Percentiles rank a stretch among this genome's conserved stretches.
These are phyloP conservation scores for Gymnopilus dilepis DNA, from an alignment of 768 basidiomycete genomes.

Conservation along the genomic window DNA sequence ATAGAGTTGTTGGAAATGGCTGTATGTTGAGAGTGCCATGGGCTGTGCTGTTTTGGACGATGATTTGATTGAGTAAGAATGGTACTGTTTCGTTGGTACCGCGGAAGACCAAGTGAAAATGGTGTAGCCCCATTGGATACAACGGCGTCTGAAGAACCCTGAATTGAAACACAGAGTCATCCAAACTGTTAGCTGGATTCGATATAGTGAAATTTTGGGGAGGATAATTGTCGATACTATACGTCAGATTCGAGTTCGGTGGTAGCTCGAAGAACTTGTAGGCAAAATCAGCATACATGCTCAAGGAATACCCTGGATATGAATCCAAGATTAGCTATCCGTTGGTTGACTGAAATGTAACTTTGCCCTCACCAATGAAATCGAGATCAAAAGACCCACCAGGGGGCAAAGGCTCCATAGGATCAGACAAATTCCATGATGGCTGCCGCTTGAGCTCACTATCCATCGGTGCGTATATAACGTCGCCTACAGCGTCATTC, in stretches of 20 bases:
- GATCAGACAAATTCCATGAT: too few relatives aligned
- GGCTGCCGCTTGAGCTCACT: too few relatives aligned
- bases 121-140: conserved; percentile 1
- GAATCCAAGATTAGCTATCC: too few relatives aligned
- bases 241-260: background rate
- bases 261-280: background rate
- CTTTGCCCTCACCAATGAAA: background rate
- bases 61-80: background rate
- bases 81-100: background rate
- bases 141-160: background rate
- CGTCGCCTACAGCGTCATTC: too few relatives aligned
- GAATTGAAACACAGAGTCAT: background rate
- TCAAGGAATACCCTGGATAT: background rate
- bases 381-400: background rate
- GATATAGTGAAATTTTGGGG: background rate
- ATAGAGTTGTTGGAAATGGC: too few relatives aligned
- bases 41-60: background rate
- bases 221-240: background rate
- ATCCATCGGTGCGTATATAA: too few relatives aligned
- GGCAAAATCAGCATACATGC: background rate
- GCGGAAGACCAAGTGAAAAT: background rate
- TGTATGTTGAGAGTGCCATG: too few relatives aligned
- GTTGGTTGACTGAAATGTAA: too few relatives aligned
- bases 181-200: background rate
- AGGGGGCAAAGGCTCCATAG: too few relatives aligned